Evolutionary conservation across 2,329 filamentous ascomycete genomes (phyloP).

Genomic region (Aureobasidium subglaciale): DNA sequence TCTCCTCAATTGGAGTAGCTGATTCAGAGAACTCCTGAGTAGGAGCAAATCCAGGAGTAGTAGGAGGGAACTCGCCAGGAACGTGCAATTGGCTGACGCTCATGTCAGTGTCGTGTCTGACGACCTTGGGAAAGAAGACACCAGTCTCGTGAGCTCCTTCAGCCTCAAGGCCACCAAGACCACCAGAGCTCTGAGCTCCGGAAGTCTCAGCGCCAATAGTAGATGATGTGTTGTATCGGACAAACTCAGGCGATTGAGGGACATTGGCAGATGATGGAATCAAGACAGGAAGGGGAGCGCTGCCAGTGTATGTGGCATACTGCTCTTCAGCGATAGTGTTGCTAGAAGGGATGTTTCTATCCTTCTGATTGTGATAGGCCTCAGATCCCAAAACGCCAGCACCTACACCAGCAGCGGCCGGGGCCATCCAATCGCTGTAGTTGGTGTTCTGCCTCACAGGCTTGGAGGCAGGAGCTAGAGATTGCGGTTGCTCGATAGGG

Average conservation of each 20-base stretch:
- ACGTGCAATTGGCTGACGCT: conserved; percentile 60
- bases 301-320: neutral
- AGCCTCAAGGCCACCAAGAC: conserved; percentile 28
- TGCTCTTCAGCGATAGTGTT: neutral
- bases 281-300: conserved; percentile 5
- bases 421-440: conserved; percentile 48
- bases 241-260: neutral
- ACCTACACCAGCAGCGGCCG: conserved; percentile 33
- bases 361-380: conserved; percentile 21
- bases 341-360: neutral
- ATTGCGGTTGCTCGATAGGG: conserved; percentile 7
- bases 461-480: conserved; percentile 31
- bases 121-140: conserved; percentile 44
- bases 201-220: neutral
- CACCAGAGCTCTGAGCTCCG: neutral
- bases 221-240: neutral
- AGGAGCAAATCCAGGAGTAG: neutral
- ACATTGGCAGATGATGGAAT: neutral
- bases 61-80: conserved; percentile 51
- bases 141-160: conserved; percentile 29
- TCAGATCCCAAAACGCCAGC: conserved; percentile 29
- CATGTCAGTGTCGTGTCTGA: conserved; percentile 40
- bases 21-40: too few species aligned
- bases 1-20: too few species aligned
- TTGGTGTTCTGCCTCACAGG: conserved; percentile 31